A percentile compares a stretch with the other conserved stretches of the same genome.
These are phyloP conservation scores for Geotrichum reessii DNA, from an alignment of 1,139 yeast species.

Conservation along the genomic window DNA sequence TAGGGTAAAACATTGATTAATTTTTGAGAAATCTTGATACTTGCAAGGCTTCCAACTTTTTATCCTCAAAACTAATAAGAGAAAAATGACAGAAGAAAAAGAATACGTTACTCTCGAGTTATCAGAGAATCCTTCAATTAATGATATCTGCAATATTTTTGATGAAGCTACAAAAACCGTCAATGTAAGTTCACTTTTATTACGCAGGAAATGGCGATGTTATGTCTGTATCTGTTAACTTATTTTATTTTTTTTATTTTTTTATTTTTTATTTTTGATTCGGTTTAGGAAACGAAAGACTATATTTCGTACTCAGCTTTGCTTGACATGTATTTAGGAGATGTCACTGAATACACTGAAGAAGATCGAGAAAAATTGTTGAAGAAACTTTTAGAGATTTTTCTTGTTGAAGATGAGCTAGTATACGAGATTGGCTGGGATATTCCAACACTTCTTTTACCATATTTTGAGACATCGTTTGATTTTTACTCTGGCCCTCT, in stretches of 20 bases:
- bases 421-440: slow-evolving; percentile 83
- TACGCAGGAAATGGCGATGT: not conserved
- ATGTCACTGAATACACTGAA: slow-evolving; percentile 43
- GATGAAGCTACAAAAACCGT: slow-evolving; percentile 8
- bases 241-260: too few relatives aligned
- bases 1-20: too few relatives aligned
- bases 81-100: not conserved
- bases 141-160: slow-evolving; percentile 10
- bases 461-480: slow-evolving; percentile 29
- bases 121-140: slow-evolving; percentile 4
- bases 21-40: too few relatives aligned
- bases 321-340: slow-evolving; percentile 55
- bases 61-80: too few relatives aligned
- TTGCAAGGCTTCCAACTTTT: too few relatives aligned
- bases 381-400: slow-evolving; percentile 39
- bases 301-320: slow-evolving; percentile 67
- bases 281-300: slow-evolving; percentile 42
- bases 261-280: not conserved
- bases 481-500: slow-evolving; percentile 28
- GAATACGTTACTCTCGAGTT: not conserved
- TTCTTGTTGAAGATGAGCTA: slow-evolving; percentile 41
- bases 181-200: slow-evolving; percentile 2
- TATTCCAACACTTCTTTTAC: slow-evolving; percentile 57
- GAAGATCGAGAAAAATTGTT: slow-evolving; percentile 47
- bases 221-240: not conserved